Base-by-base conservation (phyloP, 257 asterid genomes). In the Ocimum tenuiflorum region DNA sequence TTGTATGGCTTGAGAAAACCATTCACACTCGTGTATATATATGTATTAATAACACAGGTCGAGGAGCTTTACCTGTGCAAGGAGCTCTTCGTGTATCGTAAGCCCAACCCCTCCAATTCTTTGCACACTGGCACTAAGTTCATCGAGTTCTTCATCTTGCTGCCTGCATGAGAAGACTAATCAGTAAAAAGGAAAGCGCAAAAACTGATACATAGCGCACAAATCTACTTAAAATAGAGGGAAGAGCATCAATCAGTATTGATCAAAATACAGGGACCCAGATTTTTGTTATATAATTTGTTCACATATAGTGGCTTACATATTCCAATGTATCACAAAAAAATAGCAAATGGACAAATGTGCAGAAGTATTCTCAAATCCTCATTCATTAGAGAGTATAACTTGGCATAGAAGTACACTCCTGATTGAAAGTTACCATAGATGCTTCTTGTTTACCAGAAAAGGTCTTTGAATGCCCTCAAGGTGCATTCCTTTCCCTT, bases 71-170 rank as follows among this genome's bases (percentile, higher is more conserved):
- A 88, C 99, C 83, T 94, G 99, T 36, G 94, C 85, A 67, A 80
- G 90, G 69, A 94, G 95, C 80, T 94, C 99, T 67, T 94, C 99
- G 24, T 90, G 99, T 80, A 94, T 90, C 2, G 99, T 94, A 56
- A 90, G 97, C 71, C 99, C 95, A 73, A 94, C 95, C 17, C 85
- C 91, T 64, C 99, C 99, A 71, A 94, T 86, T 82, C 96, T 85
- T 73, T 81, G 87, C 39, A 90, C 94, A 53, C 95, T 90, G 52
- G 83, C 91, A 76, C 97, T 90, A 67, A 94, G 88, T 79, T 86
- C 97, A 66, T 87, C 95, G 42, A 87, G 81, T 74, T 87, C 95
- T 59, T 87, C 92, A 66, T 87, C 89, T 63, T 85, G 95, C 53
- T 81, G 89, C 84, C 95, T 87, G 82, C 60, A 71, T 12, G 48